Percentiles rank a stretch among this genome's conserved stretches.
phyloP scores from a whole-genome alignment of 306 rosid genomes.

The Trifolium pratense region DNA sequence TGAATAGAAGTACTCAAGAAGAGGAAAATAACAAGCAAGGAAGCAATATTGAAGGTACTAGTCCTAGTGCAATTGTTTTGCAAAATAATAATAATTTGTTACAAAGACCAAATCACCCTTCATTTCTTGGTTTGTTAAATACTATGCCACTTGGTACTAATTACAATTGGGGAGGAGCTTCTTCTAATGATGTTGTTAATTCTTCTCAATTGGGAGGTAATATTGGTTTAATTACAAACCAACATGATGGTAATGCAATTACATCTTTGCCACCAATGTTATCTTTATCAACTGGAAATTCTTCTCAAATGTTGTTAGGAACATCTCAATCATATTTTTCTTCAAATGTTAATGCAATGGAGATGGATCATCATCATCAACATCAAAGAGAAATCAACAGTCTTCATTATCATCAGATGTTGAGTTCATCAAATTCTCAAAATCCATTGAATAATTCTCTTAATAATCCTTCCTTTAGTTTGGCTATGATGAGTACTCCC shows the following conservation, averaged over 20 bases:
- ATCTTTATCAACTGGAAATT: conserved; percentile 67
- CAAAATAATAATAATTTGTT: conserved; percentile 40
- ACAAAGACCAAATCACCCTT: conserved; percentile 48
- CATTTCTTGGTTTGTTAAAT: conserved; percentile 45
- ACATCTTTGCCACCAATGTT: conserved; percentile 62
- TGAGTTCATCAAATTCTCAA: conserved; percentile 45
- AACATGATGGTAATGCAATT: conserved; percentile 49
- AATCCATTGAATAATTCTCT: conserved; percentile 38
- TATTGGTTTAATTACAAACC: conserved; percentile 37
- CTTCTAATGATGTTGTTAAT: conserved; percentile 19
- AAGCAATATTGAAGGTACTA: conserved; percentile 18
- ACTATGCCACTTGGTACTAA: conserved; percentile 41
- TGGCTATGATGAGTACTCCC: conserved; percentile 53
- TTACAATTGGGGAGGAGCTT: conserved; percentile 44
- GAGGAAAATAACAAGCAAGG: conserved; percentile 22
- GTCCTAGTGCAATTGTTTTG: conserved; percentile 38
- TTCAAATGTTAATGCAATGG: conserved; percentile 52
- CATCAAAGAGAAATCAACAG: conserved; percentile 61
- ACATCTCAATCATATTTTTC: conserved; percentile 45
- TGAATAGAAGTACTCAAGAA: conserved; percentile 34
- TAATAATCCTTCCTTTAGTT: conserved; percentile 48
- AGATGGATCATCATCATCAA: conserved; percentile 52
- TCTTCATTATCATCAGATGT: conserved; percentile 58
- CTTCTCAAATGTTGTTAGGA: conserved; percentile 55
- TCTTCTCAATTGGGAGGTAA: conserved; percentile 44